Base-by-base conservation (phyloP, 1,139 yeast genomes). In the Magnusiomyces ingens region DNA sequence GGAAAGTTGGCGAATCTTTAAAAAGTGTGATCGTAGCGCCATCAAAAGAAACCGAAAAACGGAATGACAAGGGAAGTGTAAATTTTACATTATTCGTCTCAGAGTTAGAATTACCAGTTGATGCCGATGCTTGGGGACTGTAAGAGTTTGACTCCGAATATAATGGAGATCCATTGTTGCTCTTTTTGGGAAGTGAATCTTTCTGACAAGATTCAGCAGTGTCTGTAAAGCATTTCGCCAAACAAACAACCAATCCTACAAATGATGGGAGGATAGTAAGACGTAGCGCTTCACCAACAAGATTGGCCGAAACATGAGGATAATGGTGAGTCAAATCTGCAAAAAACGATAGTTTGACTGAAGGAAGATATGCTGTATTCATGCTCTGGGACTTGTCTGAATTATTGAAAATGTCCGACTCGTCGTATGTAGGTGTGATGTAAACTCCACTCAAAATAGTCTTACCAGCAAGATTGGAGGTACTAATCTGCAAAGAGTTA, bases 401-500 rank as follows among this genome's bases (percentile, higher is more conserved):
- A 12, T 43, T 51, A 37, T 29, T 48, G 46, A 56, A 57, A 47
- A 57, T 57, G 19, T 60, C 52, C n/a, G 54, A 55, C 10, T 56
- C 55, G 11, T 55, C 59, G 3, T 54, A 55, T 1, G 65, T 64
- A 0, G 72, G 69, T 0, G 70, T 62, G 2, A 66, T 45, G 52
- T 65, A 67, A 60, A 51, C 72, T 57, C 52, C 75, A 62, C 8
- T 73, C 70, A 58, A 75, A 68, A 35, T 74, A 70, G 58, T 73
- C 11, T 59, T 51, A 2, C 65, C 66, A 19, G 55, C 54, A 15
- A 58, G 51, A 1, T 58, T 54, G 2, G 56, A 54, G 2, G 63
- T 57, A 6, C 56, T 55, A 15, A 64, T 55, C 3, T 62, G 60
- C 29, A 65, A 58, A 8, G 55, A 70, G 57, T 85, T 87, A 52